Evolutionary conservation across 768 basidiomycete species (phyloP).

Genomic region (Naganishia vaughanmartiniae): DNA sequence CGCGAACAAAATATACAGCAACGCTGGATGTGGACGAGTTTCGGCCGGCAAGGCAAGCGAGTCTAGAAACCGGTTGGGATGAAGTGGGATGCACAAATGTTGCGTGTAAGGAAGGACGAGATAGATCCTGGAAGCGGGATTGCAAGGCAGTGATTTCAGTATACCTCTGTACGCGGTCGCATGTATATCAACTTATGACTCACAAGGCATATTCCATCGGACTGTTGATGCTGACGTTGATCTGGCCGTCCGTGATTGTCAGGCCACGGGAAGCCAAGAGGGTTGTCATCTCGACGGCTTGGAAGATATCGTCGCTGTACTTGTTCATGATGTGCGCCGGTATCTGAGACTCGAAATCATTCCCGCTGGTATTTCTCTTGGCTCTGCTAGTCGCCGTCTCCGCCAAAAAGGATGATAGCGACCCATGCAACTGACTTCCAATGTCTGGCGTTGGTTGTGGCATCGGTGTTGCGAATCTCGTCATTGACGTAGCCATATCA

Average conservation of each 20-base stretch:
- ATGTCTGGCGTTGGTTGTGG: not conserved
- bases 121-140: slow-evolving; percentile 28
- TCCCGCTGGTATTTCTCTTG: not conserved
- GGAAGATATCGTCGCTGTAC: not conserved
- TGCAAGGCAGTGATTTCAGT: not conserved
- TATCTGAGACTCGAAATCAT: not conserved
- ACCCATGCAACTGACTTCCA: not conserved
- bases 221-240: slow-evolving; percentile 18
- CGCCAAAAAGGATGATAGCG: not conserved
- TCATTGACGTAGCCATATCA: not conserved
- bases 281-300: slow-evolving; percentile 1
- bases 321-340: slow-evolving; percentile 4
- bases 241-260: slow-evolving; percentile 4
- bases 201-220: slow-evolving; percentile 30
- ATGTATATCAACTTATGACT: not conserved
- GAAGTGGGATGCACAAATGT: slow-evolving; percentile 41
- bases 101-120: slow-evolving; percentile 41
- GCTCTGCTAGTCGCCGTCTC: not conserved
- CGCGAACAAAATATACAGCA: slow-evolving; percentile 47
- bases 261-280: slow-evolving; percentile 9
- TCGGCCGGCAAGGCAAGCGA: slow-evolving; percentile 34
- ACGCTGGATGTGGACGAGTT: slow-evolving; percentile 44
- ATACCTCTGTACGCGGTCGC: not conserved
- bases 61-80: slow-evolving; percentile 44
- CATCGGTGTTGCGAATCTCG: not conserved